phyloP scores from a whole-genome alignment of 2,329 filamentous ascomycete species.

The Xylaria multiplex region DNA sequence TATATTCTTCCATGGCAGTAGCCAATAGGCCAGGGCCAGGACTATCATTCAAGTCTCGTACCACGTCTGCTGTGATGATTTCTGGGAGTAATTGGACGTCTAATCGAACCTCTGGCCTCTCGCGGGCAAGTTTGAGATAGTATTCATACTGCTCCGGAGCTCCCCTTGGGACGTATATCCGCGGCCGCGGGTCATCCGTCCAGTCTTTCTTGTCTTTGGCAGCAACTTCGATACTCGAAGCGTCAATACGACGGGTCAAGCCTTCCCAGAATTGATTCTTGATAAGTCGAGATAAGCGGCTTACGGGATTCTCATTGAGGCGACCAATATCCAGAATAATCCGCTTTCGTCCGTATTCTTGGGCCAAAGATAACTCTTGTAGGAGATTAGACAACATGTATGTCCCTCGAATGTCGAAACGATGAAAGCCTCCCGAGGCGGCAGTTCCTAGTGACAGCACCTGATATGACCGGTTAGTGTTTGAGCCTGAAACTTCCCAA shows the following conservation, averaged over 20 bases:
- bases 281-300: slow-evolving; percentile 85
- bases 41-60: slow-evolving; percentile 84
- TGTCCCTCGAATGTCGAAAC: slow-evolving; percentile 90
- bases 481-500: neutral
- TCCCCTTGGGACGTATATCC: slow-evolving; percentile 88
- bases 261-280: slow-evolving; percentile 92
- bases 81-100: slow-evolving; percentile 85
- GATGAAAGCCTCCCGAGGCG: slow-evolving; percentile 84
- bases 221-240: slow-evolving; percentile 84
- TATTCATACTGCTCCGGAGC: slow-evolving; percentile 90
- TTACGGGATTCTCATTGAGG: slow-evolving; percentile 94
- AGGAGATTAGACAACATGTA: slow-evolving; percentile 98
- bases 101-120: slow-evolving; percentile 83
- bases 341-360: slow-evolving; percentile 88
- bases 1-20: slow-evolving; percentile 83
- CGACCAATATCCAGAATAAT: slow-evolving; percentile 92
- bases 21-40: slow-evolving; percentile 93
- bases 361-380: slow-evolving; percentile 91
- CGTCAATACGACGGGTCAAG: slow-evolving; percentile 89
- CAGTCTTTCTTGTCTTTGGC: slow-evolving; percentile 94
- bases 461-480: slow-evolving; percentile 53
- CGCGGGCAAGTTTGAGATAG: slow-evolving; percentile 81
- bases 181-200: slow-evolving; percentile 86
- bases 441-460: slow-evolving; percentile 86
- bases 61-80: slow-evolving; percentile 81